Conservation (phyloP, 352 stramenopile species). For the Pythium biforme region DNA sequence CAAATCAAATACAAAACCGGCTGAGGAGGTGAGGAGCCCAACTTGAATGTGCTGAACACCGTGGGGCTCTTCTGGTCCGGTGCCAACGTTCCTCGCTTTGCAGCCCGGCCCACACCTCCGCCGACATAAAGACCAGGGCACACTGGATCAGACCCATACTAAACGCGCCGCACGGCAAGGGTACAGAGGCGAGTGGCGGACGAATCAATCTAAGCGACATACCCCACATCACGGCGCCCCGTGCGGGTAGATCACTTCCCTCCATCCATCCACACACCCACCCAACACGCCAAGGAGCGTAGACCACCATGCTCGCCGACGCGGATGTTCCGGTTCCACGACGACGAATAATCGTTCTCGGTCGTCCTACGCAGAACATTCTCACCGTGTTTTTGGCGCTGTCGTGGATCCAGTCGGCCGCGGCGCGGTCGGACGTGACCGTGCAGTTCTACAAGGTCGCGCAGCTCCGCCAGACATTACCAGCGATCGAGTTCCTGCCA, state of each 20-base stretch:
- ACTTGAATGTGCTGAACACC: conserved; percentile 26
- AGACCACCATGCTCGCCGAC: neutral
- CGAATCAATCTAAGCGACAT: too few relatives aligned
- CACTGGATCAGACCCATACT: neutral
- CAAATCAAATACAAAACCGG: neutral
- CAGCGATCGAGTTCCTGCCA: conserved; percentile 3
- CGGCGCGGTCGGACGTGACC: conserved; percentile 13
- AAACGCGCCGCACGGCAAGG: neutral
- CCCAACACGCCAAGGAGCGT: too few relatives aligned
- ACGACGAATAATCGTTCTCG: neutral
- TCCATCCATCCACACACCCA: too few relatives aligned
- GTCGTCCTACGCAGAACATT: neutral
- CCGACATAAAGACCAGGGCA: conserved; percentile 6
- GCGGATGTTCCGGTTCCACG: neutral
- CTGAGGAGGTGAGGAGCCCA: conserved; percentile 10
- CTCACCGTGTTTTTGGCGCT: neutral
- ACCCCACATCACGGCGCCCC: too few relatives aligned
- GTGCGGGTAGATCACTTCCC: too few relatives aligned
- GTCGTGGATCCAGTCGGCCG: neutral
- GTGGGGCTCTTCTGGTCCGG: neutral
- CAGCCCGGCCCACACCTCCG: neutral
- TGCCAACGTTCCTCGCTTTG: neutral
- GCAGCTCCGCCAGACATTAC: conserved; percentile 7
- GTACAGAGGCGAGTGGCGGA: neutral
- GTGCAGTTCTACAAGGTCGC: conserved; percentile 26